phyloP scores from a whole-genome alignment of 129 eudicot genomes.

The Logfia minima region DNA sequence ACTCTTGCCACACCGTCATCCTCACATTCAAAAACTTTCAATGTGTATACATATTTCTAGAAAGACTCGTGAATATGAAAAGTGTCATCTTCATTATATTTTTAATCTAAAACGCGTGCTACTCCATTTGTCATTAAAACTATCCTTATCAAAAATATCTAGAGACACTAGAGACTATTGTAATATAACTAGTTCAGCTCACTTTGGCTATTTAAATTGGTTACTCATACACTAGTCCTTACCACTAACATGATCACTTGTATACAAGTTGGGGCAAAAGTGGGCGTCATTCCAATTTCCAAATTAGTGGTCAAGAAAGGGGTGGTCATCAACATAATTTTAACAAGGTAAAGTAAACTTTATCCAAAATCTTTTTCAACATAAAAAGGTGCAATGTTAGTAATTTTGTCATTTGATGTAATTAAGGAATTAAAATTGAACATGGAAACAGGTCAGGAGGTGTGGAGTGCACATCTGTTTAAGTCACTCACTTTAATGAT shows the following conservation, averaged over 20 bases:
- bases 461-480: not conserved
- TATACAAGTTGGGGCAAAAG: constrained; percentile 18
- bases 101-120: too few relatives aligned
- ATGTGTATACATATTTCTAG: too few relatives aligned
- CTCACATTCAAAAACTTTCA: too few relatives aligned
- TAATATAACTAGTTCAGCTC: not conserved
- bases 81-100: not conserved
- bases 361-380: constrained; percentile 13
- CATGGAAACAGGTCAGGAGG: not conserved
- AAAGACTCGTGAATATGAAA: not conserved
- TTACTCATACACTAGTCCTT: constrained; percentile 9
- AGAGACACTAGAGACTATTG: not conserved
- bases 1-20: not conserved
- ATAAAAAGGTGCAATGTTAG: constrained; percentile 10
- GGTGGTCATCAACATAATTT: constrained; percentile 22
- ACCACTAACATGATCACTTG: constrained; percentile 2
- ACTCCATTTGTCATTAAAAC: too few relatives aligned
- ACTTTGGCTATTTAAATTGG: constrained; percentile 6
- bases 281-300: constrained; percentile 11
- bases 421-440: not conserved
- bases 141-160: too few relatives aligned
- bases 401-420: not conserved
- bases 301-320: constrained; percentile 28
- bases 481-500: not conserved
- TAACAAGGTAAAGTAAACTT: constrained; percentile 21